These are phyloP conservation scores for Irineochytrium annulatum DNA, from an alignment of 192 early-diverging fungal species.

Conservation along the genomic window DNA sequence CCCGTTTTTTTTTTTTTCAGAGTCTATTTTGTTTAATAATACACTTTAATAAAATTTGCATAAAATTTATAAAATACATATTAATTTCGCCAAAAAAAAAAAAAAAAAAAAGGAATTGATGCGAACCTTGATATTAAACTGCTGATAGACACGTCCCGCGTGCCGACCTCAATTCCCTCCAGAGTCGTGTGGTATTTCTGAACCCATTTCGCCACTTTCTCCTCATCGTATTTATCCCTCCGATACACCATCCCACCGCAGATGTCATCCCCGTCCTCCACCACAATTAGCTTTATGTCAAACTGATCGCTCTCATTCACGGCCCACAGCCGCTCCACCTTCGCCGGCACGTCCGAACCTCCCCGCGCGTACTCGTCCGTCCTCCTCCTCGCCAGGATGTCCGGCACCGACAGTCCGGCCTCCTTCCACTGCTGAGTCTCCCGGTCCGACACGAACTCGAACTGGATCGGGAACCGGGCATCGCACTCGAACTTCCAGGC, in stretches of 20 bases:
- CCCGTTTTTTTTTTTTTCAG: too few relatives aligned
- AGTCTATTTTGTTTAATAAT: slow-evolving; percentile 16
- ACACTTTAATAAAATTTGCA: slow-evolving; percentile 24
- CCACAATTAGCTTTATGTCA: slow-evolving; percentile 42
- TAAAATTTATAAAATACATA: neutral
- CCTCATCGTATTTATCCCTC: slow-evolving; percentile 35
- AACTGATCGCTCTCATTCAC: slow-evolving; percentile 22
- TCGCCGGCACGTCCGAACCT: neutral
- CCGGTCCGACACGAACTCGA: slow-evolving; percentile 39
- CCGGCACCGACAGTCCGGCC: slow-evolving; percentile 23
- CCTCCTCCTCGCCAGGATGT: slow-evolving; percentile 21
- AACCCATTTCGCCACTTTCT: slow-evolving; percentile 44
- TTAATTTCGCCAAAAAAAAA: neutral
- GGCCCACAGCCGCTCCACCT: slow-evolving; percentile 32
- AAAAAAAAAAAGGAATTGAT: neutral
- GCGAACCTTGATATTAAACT: slow-evolving; percentile 47
- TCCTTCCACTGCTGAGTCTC: slow-evolving; percentile 29
- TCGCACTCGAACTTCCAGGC: slow-evolving; percentile 9
- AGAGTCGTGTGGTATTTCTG: slow-evolving; percentile 43
- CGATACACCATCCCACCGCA: slow-evolving; percentile 37
- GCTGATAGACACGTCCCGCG: slow-evolving; percentile 37
- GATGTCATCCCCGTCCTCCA: slow-evolving; percentile 35
- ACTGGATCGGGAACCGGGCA: slow-evolving; percentile 33
- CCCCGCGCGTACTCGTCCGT: neutral
- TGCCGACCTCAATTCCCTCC: slow-evolving; percentile 39